Evolutionary conservation across 2,329 filamentous ascomycete genomes (phyloP), one percentile per base, ranked within the genome.

Genomic region (Colletotrichum zoysiae): DNA sequence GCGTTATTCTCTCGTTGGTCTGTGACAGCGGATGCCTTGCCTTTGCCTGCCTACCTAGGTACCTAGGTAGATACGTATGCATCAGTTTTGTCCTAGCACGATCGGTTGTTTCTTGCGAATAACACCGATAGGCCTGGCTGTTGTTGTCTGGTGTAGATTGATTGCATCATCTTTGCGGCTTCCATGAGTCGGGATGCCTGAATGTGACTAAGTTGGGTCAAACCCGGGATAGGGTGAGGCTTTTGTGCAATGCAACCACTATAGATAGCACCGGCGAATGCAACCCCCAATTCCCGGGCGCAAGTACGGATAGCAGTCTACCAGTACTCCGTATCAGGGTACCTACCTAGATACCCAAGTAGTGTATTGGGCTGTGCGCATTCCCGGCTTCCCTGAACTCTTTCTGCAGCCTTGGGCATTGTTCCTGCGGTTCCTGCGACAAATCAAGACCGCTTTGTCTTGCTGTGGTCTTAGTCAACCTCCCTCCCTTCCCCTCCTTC

Each of bases 371-470:
- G 7, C 8, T 6, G 9, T 6, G 33, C 23, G n/a, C 40, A 35
- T 18, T 38, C 9, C 20, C 20, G 8, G 12, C 33, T 40, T 62
- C n/a, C 30, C n/a, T 33, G 40, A 26, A 14, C n/a, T 26, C 59
- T 48, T 14, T 46, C 20, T 40, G 12, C 46, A 40, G 33, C 33
- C 48, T 23, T 48, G 23, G 46, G 60, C 23, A 56, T 60, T 60
- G 38, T 46, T 62, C 35, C 46, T 58, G 44, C 44, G 62, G 50
- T 56, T 51, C 46, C 60, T 65, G 44, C 44, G 55, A 59, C 55
- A 44, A 58, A 48, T 20, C 44, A 70, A 44, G n/a, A 26, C 61
- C 50, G 33, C 64, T 46, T 67, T 67, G 57, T 67, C 33, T 40
- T n/a, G 38, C 40, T 60, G 46, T 61, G 56, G 48, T 40, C 55